Evolutionary conservation across 2,329 filamentous ascomycete species (phyloP), one percentile per base, ranked within the genome.

Genomic region (Diplodia sapinea): DNA sequence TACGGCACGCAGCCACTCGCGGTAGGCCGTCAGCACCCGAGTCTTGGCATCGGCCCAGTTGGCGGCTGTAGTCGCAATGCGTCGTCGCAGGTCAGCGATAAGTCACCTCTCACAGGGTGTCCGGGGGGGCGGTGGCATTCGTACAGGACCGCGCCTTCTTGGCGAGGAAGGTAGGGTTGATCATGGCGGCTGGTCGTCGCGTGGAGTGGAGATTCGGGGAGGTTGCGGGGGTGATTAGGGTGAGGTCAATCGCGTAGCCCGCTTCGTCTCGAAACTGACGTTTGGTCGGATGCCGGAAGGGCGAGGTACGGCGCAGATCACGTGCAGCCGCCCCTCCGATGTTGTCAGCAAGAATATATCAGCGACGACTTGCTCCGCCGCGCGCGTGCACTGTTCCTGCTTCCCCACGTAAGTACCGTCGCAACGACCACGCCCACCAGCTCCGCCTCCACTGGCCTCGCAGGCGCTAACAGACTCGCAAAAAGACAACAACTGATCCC

Each of bases 1-100:
- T 90, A 99, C 95, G 82, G 93, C 90, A 85, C 95, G 90, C 75
- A 98, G 88, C 95, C 95, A 99, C 85, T 94, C 91, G 79, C 95
- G 88, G 85, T 99, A 99, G 74, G 92, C 91, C 78, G 89, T 88
- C 74, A 97, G 82, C 72, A 97, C 95, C 85, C 94, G 89, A 79
- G 85, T 86, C 82, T 91, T 92, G 75, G 94, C 94, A 85, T 98
- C 93, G 74, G 82, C 78, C 93, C 92, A 97, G 85, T 91, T 96
- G 83, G 88, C 84, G 79, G 94, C 94, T 97, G 79, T 47, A 15
- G 17, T 56, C 31, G 54, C 43, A 47, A 47, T 47, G 54, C n/a
- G n/a, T 23, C 13, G 56, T 20, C 47, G 57, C 57, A 43, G 59
- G 43, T 63, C 47, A 59, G 56, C 56, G 50, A 52, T 29, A 29